phyloP scores from a whole-genome alignment of 2,329 filamentous ascomycete genomes.

The Plectosphaerella plurivora region DNA sequence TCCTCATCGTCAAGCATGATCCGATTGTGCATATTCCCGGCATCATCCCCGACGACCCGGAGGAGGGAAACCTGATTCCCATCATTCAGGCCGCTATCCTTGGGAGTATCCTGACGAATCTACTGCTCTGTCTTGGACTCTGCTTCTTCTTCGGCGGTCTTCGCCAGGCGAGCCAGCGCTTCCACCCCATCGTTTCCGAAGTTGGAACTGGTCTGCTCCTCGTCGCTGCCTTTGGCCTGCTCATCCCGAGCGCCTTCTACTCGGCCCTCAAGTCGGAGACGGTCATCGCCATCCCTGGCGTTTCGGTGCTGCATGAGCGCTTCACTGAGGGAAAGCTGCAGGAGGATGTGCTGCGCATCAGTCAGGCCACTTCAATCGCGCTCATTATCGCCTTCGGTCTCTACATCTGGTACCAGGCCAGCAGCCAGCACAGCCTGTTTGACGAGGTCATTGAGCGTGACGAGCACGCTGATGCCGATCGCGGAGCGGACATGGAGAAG shows the following conservation, averaged over 20 bases:
- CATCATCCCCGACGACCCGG: conserved; percentile 15
- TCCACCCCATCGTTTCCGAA: conserved; percentile 64
- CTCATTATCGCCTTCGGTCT: conserved; percentile 55
- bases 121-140: conserved; percentile 61
- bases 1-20: conserved; percentile 42
- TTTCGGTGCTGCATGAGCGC: conserved; percentile 17
- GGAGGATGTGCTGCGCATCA: conserved; percentile 51
- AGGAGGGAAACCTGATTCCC: conserved; percentile 37
- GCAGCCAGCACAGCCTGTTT: conserved; percentile 59
- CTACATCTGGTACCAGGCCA: conserved; percentile 58
- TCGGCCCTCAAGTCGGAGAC: conserved; percentile 26
- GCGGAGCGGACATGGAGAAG: conserved; percentile 50
- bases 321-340: conserved; percentile 32
- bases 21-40: background rate
- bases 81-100: conserved; percentile 68
- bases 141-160: conserved; percentile 66
- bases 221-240: conserved; percentile 43
- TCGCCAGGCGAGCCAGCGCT: conserved; percentile 52
- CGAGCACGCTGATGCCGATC: conserved; percentile 53
- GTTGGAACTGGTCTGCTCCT: conserved; percentile 62
- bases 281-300: conserved; percentile 13
- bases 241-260: conserved; percentile 30
- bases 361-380: conserved; percentile 57
- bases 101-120: conserved; percentile 64
- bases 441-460: conserved; percentile 47